Evolutionary conservation across 1,284 basidiomycete genomes (phyloP), one percentile per base, ranked within the genome.

Genomic region (Mrakiaceae sp.): DNA sequence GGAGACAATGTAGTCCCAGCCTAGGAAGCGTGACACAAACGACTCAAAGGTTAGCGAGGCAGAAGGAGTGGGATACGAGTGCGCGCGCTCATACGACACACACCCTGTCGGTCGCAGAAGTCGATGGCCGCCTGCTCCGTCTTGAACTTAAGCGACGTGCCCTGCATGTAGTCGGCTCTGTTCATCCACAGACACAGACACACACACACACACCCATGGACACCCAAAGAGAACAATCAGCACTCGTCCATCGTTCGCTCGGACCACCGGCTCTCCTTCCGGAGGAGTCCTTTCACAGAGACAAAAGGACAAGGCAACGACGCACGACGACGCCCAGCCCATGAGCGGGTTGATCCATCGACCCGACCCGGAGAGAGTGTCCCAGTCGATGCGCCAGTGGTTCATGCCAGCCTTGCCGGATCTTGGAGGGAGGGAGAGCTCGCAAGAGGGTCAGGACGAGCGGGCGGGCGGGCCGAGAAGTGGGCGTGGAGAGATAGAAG

Each of bases 341-440:
- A 98, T 98, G 71, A 98, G 77, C n/a, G 92, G 91, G 75, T 98
- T 98, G 82, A 97, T 93, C 95, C 95, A 98, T 67, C 95, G 83
- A 11, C 89, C 93, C 47, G 83, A 86, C 54, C 93, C 91, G 69
- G 85, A 85, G 16, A 98, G 79, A 66, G 87, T 87, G 72, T 98
- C 95, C 81, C 87, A 98, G 78, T 98, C 95, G 72, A 98, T 85
- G 69, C 91, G 81, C 95, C 95, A 98, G 71, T 87, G 84, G 71
- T 87, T 83, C 39, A 86, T 86, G 78, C 95, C 94, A 60, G 84
- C 86, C 57, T 85, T 83, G 61, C 91, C 94, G 61, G 90, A 93
- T 27, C 27, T 27, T 27, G 27, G 27, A 27, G 27, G 27, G 27
- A 27, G 27, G 27, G 27, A 27, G 27, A 27, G 27, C 27, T 27